phyloP scores from a whole-genome alignment of 257 asterid genomes.

The Leonotis leonurus region DNA sequence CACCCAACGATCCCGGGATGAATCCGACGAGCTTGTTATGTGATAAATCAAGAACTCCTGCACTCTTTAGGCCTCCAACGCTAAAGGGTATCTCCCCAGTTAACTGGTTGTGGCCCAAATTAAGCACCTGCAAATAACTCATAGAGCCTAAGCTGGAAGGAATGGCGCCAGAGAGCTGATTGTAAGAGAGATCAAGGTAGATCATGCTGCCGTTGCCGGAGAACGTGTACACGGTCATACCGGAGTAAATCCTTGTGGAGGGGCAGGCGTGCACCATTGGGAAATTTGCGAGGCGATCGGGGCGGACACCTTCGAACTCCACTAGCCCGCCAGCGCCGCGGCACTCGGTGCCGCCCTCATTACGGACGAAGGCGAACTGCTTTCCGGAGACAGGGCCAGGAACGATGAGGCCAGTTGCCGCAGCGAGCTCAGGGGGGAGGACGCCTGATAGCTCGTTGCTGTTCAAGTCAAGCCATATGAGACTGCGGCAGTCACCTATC shows the following conservation, averaged over 20 bases:
- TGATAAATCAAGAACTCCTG: conserved; percentile 80
- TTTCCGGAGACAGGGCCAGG: conserved; percentile 80
- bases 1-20: conserved; percentile 71
- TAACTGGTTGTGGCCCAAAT: conserved; percentile 71
- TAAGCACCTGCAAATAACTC: conserved; percentile 66
- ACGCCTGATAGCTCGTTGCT: conserved; percentile 70
- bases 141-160: conserved; percentile 66
- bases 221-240: conserved; percentile 67
- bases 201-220: conserved; percentile 73
- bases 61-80: conserved; percentile 65
- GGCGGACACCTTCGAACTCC: conserved; percentile 76
- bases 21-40: conserved; percentile 63
- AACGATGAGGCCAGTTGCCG: conserved; percentile 49
- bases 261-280: conserved; percentile 85
- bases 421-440: conserved; percentile 55
- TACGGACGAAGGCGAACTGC: conserved; percentile 84
- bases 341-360: conserved; percentile 84
- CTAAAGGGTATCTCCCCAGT: conserved; percentile 63
- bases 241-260: conserved; percentile 69
- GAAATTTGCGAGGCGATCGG: conserved; percentile 42
- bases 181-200: conserved; percentile 83
- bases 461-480: conserved; percentile 89
- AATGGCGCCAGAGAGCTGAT: conserved; percentile 52
- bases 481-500: conserved; percentile 55
- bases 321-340: conserved; percentile 92